phyloP scores from a whole-genome alignment of 2,329 filamentous ascomycete genomes.

The Neobulgaria alba region DNA sequence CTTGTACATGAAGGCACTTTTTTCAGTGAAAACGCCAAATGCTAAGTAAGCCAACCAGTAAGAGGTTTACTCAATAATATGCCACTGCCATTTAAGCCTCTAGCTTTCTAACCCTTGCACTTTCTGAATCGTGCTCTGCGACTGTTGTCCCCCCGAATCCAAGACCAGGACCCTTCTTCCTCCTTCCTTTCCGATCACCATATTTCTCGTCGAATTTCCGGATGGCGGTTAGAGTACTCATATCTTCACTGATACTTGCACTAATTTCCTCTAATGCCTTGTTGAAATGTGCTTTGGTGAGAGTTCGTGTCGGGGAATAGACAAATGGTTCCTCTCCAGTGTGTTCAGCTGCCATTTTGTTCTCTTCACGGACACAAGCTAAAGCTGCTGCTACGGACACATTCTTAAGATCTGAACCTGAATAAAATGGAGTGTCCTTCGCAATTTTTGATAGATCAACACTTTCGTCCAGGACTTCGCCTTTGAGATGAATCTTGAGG shows the following conservation, averaged over 20 bases:
- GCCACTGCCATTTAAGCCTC: constrained; percentile 9
- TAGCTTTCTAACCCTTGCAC: constrained; percentile 27
- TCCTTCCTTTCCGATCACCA: constrained; percentile 66
- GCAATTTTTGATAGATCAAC: constrained; percentile 58
- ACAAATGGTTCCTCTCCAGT: constrained; percentile 32
- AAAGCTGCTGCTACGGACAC: constrained; percentile 72
- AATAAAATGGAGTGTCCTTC: constrained; percentile 65
- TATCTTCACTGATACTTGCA: constrained; percentile 88
- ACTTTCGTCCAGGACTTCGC: constrained; percentile 51
- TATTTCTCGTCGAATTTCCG: constrained; percentile 95
- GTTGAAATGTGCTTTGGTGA: constrained; percentile 69
- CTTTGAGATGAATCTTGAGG: constrained; percentile 60
- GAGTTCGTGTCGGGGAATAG: constrained; percentile 60
- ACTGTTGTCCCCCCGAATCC: constrained; percentile 42
- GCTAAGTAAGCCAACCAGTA: no score
- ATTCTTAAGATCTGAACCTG: constrained; percentile 77
- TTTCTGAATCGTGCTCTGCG: constrained; percentile 25
- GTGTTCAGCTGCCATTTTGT: constrained; percentile 33
- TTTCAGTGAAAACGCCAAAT: no score
- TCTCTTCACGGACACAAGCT: constrained; percentile 70
- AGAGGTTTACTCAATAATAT: no score
- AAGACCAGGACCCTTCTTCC: constrained; percentile 47
- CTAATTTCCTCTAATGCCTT: constrained; percentile 81
- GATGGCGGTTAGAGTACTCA: constrained; percentile 77
- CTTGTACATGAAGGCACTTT: no score